Conservation (phyloP, 2,329 filamentous ascomycete genomes). For the Colletotrichum sp. region DNA sequence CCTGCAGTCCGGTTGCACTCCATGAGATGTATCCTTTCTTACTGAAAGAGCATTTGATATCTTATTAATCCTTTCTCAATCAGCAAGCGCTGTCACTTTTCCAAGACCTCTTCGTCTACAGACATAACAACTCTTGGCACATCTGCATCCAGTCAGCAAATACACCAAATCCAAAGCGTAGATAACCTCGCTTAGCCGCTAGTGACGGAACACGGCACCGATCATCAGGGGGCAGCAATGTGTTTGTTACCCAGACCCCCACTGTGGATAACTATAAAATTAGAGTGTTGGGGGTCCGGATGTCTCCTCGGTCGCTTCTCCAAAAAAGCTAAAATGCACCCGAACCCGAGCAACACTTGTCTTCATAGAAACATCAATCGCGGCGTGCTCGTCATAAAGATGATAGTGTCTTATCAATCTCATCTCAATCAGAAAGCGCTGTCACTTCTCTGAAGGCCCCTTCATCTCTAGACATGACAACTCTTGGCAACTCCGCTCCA, state of each 20-base stretch:
- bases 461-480: neutral
- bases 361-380: neutral
- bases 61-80: neutral
- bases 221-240: neutral
- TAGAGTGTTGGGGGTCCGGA: neutral
- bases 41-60: neutral
- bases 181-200: neutral
- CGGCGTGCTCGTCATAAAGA: neutral
- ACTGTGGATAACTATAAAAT: conserved; percentile 1
- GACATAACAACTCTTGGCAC: neutral
- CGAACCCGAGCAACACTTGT: neutral
- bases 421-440: neutral
- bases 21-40: accelerated
- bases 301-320: neutral
- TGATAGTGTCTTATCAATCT: neutral
- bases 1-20: neutral
- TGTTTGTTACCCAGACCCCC: neutral
- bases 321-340: neutral
- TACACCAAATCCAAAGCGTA: neutral
- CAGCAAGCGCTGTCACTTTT: neutral
- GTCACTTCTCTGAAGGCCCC: neutral
- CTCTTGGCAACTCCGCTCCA: neutral
- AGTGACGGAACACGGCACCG: neutral
- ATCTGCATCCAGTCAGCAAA: neutral
- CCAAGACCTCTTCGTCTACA: neutral